Percentiles rank a stretch among this genome's conserved stretches.
phyloP scores from a whole-genome alignment of 2,329 filamentous ascomycete species.

The Alternaria alternata region DNA sequence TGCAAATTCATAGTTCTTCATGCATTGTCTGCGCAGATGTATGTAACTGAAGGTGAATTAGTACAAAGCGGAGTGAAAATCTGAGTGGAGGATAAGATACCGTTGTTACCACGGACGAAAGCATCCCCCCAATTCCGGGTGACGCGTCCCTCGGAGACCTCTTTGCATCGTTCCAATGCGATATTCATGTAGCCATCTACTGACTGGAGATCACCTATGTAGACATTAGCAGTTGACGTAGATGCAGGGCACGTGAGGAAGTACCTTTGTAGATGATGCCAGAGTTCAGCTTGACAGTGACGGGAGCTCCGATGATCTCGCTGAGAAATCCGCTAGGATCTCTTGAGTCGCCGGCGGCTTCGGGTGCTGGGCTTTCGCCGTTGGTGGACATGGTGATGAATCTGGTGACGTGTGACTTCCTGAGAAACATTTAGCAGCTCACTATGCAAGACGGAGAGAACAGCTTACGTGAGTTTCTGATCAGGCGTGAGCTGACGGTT shows the following conservation, averaged over 20 bases:
- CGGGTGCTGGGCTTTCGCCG: conserved; percentile 67
- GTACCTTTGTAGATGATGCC: conserved; percentile 96
- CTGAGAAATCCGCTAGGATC: conserved; percentile 93
- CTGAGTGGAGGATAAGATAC: conserved; percentile 56
- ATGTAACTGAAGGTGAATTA: conserved; percentile 36
- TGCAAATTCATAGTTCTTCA: conserved; percentile 8
- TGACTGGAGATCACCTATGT: conserved; percentile 86
- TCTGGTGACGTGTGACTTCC: background rate
- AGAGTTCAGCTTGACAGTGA: conserved; percentile 98
- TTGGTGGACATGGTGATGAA: conserved; percentile 50
- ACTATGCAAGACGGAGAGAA: background rate
- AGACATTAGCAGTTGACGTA: conserved; percentile 12
- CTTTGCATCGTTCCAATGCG: conserved; percentile 92
- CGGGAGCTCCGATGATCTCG: conserved; percentile 92
- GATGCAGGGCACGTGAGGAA: conserved; percentile 10
- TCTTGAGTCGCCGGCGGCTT: conserved; percentile 77
- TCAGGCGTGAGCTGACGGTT: background rate
- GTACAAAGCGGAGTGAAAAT: background rate
- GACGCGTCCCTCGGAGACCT: conserved; percentile 86
- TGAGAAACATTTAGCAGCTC: background rate
- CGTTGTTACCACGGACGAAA: conserved; percentile 95
- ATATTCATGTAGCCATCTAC: conserved; percentile 99
- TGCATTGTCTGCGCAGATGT: conserved; percentile 43
- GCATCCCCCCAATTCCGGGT: conserved; percentile 89
- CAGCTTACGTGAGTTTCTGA: background rate